Percentiles rank a stretch among this genome's conserved stretches.
Evolutionary conservation across 306 rosid species (phyloP).

Genomic region (Inga leiocalycina): DNA sequence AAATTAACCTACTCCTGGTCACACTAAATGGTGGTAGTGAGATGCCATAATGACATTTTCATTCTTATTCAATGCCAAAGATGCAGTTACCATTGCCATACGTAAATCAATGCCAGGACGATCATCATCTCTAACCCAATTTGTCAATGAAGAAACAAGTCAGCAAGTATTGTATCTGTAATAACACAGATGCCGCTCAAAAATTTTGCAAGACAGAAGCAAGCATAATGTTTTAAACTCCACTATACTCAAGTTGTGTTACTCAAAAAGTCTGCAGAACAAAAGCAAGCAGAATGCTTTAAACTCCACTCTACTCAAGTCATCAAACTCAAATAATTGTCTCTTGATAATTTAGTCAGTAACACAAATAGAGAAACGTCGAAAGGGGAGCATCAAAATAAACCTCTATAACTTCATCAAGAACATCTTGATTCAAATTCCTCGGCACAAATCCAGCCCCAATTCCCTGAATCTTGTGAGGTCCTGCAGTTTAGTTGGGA

Average conservation of each 20-base stretch:
- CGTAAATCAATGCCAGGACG: background rate
- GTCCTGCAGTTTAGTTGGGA: conserved; percentile 61
- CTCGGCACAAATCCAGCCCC: conserved; percentile 99
- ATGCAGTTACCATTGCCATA: conserved; percentile 3
- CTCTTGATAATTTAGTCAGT: conserved; percentile 13
- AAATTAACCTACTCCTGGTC: background rate
- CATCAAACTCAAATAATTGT: conserved; percentile 18
- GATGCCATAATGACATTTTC: conserved; percentile 14
- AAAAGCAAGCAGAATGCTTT: conserved; percentile 3
- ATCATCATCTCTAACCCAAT: background rate
- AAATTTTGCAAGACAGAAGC: background rate
- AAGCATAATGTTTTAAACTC: conserved; percentile 11
- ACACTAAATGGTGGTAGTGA: conserved; percentile 15
- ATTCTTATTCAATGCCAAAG: background rate
- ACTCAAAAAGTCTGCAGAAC: conserved; percentile 5
- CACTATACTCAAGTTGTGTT: background rate
- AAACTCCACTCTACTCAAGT: background rate
- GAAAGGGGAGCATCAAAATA: conserved; percentile 16
- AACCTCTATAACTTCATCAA: conserved; percentile 93
- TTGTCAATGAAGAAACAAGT: conserved; percentile 3
- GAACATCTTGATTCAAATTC: conserved; percentile 81
- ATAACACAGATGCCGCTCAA: background rate
- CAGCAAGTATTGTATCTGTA: conserved; percentile 5
- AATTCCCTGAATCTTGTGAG: conserved; percentile 99
- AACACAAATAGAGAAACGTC: conserved; percentile 8